Evolutionary conservation across 129 eudicot genomes (phyloP).

Genomic region (Chrysanthemum seticuspe): DNA sequence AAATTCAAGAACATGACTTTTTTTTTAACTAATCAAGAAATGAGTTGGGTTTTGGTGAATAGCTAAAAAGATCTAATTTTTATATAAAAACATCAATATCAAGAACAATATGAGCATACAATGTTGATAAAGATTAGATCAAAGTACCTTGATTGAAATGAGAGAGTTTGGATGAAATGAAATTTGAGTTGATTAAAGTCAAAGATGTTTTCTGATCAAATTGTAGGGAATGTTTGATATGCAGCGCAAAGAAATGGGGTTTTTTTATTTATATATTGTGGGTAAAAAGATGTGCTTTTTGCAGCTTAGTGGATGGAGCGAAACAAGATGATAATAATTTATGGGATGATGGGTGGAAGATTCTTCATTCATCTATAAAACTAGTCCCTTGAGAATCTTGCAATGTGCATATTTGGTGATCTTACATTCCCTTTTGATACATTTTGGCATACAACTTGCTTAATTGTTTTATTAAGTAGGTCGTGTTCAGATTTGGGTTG

Average conservation of each 20-base stretch:
- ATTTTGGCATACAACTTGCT: too few relatives aligned
- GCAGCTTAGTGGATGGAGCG: slow-evolving; percentile 42
- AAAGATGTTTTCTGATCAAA: slow-evolving; percentile 17
- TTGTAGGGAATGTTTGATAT: slow-evolving; percentile 29
- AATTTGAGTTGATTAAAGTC: slow-evolving; percentile 27
- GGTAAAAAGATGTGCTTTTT: slow-evolving; percentile 34
- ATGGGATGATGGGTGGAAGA: slow-evolving; percentile 6
- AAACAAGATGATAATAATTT: slow-evolving; percentile 32
- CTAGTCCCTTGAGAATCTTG: slow-evolving; percentile 21
- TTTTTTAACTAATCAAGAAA: neutral
- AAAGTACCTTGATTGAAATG: slow-evolving; percentile 18
- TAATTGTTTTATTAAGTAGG: too few relatives aligned
- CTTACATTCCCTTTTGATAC: neutral
- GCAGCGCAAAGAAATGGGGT: slow-evolving; percentile 22
- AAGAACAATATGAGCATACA: slow-evolving; percentile 23
- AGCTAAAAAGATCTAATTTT: neutral
- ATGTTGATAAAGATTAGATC: slow-evolving; percentile 12
- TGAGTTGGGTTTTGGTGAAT: neutral
- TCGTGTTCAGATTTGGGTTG: too few relatives aligned
- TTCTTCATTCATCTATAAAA: slow-evolving; percentile 14
- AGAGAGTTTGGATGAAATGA: slow-evolving; percentile 25
- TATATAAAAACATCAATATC: slow-evolving; percentile 8
- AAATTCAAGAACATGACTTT: slow-evolving; percentile 3
- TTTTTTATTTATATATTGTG: slow-evolving; percentile 8
- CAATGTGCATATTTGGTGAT: neutral